A percentile compares a stretch with the other conserved stretches of the same genome.
Evolutionary conservation across 768 basidiomycete genomes (phyloP).

Genomic region (Clitopilus passeckerianus): DNA sequence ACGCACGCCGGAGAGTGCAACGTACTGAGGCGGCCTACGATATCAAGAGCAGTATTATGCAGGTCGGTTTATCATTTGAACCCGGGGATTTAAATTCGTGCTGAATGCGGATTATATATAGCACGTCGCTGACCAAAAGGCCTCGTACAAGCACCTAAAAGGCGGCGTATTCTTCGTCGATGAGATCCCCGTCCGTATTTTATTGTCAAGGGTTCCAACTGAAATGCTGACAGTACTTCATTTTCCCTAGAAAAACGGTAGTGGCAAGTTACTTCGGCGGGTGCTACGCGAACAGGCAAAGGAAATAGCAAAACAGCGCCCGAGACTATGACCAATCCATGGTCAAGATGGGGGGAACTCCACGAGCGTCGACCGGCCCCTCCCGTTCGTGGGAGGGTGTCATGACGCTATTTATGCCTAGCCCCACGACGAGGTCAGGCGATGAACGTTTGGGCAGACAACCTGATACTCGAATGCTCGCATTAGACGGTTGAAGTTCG

Average conservation of each 20-base stretch:
- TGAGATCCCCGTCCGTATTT: conserved; percentile 23
- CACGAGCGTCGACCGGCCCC: too few relatives aligned
- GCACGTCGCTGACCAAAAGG: conserved; percentile 45
- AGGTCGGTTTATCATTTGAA: conserved; percentile 24
- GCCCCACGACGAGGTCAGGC: too few relatives aligned
- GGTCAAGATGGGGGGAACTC: neutral
- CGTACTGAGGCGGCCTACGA: conserved; percentile 18
- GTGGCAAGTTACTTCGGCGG: conserved; percentile 48
- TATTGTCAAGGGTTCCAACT: neutral
- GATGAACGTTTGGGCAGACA: too few relatives aligned
- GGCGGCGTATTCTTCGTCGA: conserved; percentile 32
- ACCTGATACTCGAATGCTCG: too few relatives aligned
- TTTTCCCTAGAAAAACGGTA: conserved; percentile 45
- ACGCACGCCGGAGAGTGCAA: conserved; percentile 26
- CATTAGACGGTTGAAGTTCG: too few relatives aligned
- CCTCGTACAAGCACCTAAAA: conserved; percentile 46
- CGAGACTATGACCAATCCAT: conserved; percentile 6
- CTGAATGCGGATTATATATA: conserved; percentile 12
- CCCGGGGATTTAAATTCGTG: neutral
- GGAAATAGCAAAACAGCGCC: conserved; percentile 7
- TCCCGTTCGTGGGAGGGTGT: too few relatives aligned
- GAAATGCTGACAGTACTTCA: too few relatives aligned
- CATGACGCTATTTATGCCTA: too few relatives aligned
- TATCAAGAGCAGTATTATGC: conserved; percentile 34
- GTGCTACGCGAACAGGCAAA: conserved; percentile 26